Conservation (phyloP, 352 stramenopile species). For the Thalassiosira sp. region DNA sequence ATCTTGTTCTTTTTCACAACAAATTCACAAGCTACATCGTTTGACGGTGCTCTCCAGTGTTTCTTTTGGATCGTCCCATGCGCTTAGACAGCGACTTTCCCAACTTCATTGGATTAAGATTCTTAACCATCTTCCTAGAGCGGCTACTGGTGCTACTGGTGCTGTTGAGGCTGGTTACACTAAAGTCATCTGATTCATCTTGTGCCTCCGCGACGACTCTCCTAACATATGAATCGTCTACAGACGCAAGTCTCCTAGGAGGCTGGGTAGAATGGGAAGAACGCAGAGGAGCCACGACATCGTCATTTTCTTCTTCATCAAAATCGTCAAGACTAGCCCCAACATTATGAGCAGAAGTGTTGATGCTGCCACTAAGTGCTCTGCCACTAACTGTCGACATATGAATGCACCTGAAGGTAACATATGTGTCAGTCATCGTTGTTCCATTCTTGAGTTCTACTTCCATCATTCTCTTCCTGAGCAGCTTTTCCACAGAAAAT, state of each 20-base stretch:
- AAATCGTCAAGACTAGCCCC: neutral
- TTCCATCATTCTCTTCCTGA: constrained; percentile 51
- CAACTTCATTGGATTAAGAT: too few species aligned
- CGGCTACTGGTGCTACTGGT: neutral
- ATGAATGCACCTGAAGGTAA: constrained; percentile 17
- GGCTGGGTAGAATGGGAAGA: neutral
- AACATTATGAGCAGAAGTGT: too few species aligned
- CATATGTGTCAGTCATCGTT: constrained; percentile 4
- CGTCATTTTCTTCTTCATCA: constrained; percentile 9
- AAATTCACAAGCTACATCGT: too few species aligned
- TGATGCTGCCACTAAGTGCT: neutral
- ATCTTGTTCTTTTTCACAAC: too few species aligned
- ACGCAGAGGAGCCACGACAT: constrained; percentile 2
- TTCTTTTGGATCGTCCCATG: too few species aligned
- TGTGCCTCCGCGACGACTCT: neutral
- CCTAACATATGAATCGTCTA: too few species aligned
- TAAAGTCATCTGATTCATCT: constrained; percentile 3
- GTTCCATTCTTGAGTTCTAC: constrained; percentile 47
- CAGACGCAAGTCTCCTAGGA: too few species aligned
- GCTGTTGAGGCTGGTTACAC: neutral
- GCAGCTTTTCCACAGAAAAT: constrained; percentile 47
- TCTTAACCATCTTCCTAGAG: neutral
- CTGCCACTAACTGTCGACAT: neutral
- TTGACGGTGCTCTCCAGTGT: too few species aligned
- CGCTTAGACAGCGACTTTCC: too few species aligned